Evolutionary conservation across 2,329 filamentous ascomycete genomes (phyloP), one percentile per base, ranked within the genome.

Genomic region (Diaporthe sp.): DNA sequence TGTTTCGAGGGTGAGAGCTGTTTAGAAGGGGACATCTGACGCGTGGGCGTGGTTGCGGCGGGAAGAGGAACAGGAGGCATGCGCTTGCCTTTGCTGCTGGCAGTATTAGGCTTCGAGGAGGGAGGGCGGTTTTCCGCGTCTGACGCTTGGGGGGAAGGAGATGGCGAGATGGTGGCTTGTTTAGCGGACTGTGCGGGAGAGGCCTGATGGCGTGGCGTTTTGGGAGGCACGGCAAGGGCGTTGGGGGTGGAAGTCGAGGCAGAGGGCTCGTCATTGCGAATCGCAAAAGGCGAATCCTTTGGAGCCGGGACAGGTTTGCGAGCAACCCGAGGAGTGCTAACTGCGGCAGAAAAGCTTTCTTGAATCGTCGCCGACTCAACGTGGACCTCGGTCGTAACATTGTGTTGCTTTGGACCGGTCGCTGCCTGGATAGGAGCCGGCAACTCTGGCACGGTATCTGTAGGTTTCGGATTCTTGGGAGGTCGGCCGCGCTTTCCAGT

Each of bases 101-200:
- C 86, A 67, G 86, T 86, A 4, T 88, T 86, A 1, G 89, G 90
- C 72, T 88, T 90, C 7, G 92, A 92, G 1, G 93, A 94, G 0
- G 94, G 94, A 1, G 94, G 94, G 65, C 90, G 92, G 79, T 96
- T 96, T 82, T 97, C 94, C 0, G 93, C 93, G 81, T 97, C 93
- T 0, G 94, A 96, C 1, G 94, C 93, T 79, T 95, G 94, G 0
- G 92, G 92, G 1, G 94, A 94, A 25, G 90, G 89, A 0, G 93
- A 94, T 0, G 92, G 92, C 0, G 91, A 91, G 8, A 90, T 79
- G 1, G 84, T 90, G 17, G 90, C 83, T 77, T 92, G 90, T 73
- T 86, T 87, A 15, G 89, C 87, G 7, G 87, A 86, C 1, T 86
- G 84, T 0, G 86, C 86, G 1, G 89, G 86, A 1, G 87, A 88